Evolutionary conservation across 306 rosid species (phyloP).

Genomic region (Ormosia semicastrata): DNA sequence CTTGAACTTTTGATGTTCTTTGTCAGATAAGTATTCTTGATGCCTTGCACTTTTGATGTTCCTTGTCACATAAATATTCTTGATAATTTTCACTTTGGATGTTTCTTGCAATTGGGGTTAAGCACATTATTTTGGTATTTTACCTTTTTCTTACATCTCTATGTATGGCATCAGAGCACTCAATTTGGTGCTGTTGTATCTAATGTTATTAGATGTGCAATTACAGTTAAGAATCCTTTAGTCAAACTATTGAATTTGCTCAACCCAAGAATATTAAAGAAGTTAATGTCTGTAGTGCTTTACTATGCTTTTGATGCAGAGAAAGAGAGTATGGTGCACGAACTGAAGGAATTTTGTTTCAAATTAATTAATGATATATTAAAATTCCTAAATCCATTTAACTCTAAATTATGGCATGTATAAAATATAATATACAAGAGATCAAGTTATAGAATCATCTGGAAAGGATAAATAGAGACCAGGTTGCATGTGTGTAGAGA

Average conservation of each 20-base stretch:
- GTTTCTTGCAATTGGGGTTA: slow-evolving; percentile 29
- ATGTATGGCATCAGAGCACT: slow-evolving; percentile 12
- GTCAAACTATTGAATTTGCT: slow-evolving; percentile 40
- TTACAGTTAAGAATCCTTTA: slow-evolving; percentile 38
- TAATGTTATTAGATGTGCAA: slow-evolving; percentile 29
- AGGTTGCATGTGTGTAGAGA: no score
- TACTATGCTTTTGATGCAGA: slow-evolving; percentile 97
- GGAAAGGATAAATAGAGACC: no score
- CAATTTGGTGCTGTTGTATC: slow-evolving; percentile 19
- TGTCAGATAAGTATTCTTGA: slow-evolving; percentile 18
- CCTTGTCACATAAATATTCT: background rate
- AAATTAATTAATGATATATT: no score
- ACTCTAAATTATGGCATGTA: no score
- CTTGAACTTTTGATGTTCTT: slow-evolving; percentile 29
- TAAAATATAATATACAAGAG: no score
- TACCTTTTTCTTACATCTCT: slow-evolving; percentile 17
- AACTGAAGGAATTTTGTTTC: no score
- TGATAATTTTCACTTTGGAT: slow-evolving; percentile 21
- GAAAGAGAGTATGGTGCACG: slow-evolving; percentile 79
- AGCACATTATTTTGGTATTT: slow-evolving; percentile 25
- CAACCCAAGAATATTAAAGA: slow-evolving; percentile 37
- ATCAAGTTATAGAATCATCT: no score
- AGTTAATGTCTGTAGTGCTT: slow-evolving; percentile 69
- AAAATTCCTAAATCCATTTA: no score
- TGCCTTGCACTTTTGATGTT: slow-evolving; percentile 2